Percentiles rank a stretch among this genome's conserved stretches.
phyloP scores from a whole-genome alignment of 1,284 basidiomycete genomes.

The Ceratobasidium papillatum region DNA sequence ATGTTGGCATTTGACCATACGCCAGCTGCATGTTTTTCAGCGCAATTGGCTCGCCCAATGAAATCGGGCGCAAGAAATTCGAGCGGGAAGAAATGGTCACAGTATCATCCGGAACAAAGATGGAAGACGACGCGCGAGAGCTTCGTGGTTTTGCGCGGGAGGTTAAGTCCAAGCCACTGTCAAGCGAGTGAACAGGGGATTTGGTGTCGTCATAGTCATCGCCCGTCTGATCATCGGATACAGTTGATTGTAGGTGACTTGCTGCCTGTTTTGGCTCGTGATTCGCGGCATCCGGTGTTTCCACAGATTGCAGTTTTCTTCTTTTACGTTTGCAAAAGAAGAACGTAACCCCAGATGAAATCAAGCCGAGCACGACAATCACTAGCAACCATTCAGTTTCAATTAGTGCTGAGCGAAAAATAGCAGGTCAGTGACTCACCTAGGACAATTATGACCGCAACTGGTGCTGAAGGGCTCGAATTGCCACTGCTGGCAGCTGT shows the following conservation, averaged over 20 bases:
- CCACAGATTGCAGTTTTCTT: background rate
- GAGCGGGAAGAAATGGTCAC: constrained; percentile 15
- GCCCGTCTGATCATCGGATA: background rate
- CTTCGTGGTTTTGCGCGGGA: constrained; percentile 9
- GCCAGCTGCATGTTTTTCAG: constrained; percentile 6
- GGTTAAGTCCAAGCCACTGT: background rate
- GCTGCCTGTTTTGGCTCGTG: constrained; percentile 25
- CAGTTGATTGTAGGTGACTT: background rate
- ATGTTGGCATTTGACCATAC: constrained; percentile 1
- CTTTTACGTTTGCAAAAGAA: constrained; percentile 14
- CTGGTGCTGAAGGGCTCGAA: background rate
- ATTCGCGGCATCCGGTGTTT: background rate
- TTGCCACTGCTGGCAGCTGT: background rate
- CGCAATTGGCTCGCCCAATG: constrained; percentile 25
- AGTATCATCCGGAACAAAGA: constrained; percentile 23
- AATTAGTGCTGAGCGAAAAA: background rate
- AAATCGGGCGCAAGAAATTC: constrained; percentile 13
- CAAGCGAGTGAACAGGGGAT: constrained; percentile 2
- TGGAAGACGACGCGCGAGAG: constrained; percentile 38
- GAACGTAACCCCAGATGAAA: background rate
- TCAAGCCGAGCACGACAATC: background rate
- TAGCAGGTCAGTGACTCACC: background rate
- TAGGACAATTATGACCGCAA: background rate
- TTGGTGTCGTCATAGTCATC: constrained; percentile 2
- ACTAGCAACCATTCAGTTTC: constrained; percentile 2